These are phyloP conservation scores for Colletotrichum lentis DNA, from an alignment of 2,329 filamentous ascomycete species.

Conservation along the genomic window DNA sequence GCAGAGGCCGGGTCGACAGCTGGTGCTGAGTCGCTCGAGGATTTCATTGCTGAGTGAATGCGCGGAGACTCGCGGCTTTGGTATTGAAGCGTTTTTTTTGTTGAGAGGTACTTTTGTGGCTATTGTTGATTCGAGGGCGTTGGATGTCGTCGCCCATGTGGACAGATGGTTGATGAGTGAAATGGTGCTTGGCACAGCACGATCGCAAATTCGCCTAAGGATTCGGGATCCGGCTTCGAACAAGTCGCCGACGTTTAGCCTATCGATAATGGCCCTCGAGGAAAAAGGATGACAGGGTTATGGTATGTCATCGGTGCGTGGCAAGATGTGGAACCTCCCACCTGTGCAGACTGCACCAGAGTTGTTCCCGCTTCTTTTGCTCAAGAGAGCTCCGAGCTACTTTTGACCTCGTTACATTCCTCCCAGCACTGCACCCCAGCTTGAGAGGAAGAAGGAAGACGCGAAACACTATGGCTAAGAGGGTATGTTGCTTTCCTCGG, in stretches of 20 bases:
- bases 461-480: constrained; percentile 45
- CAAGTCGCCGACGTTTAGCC: constrained; percentile 3
- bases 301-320: constrained; percentile 23
- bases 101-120: no score
- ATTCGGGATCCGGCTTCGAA: background rate
- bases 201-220: constrained; percentile 1
- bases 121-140: background rate
- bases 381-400: constrained; percentile 33
- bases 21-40: constrained; percentile 39
- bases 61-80: background rate
- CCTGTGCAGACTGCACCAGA: background rate
- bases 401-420: constrained; percentile 27
- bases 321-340: constrained; percentile 3
- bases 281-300: background rate
- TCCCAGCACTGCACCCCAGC: background rate
- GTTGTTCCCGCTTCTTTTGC: constrained; percentile 4
- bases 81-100: no score
- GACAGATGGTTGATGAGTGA: background rate
- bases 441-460: background rate
- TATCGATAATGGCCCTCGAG: background rate
- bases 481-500: constrained; percentile 42
- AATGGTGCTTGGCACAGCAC: background rate
- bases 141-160: background rate
- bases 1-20: constrained; percentile 22
- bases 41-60: constrained; percentile 39